These are phyloP conservation scores for Pichia heedii DNA, from an alignment of 805 yeast species.

Conservation along the genomic window DNA sequence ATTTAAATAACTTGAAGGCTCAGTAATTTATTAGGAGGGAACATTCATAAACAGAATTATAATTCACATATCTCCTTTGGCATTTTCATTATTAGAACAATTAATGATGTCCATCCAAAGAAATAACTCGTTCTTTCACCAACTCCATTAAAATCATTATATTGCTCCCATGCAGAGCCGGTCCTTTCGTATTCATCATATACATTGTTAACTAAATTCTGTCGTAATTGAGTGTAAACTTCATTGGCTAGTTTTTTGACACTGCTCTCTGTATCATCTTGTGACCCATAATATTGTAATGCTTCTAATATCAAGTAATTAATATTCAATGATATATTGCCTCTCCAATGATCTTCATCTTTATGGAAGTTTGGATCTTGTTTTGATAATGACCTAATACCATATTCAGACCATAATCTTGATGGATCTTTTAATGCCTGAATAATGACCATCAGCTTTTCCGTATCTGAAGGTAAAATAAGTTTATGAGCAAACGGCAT, in stretches of 20 bases:
- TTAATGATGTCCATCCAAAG: constrained; percentile 88
- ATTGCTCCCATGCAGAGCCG: constrained; percentile 88
- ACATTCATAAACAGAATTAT: background rate
- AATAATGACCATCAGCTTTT: constrained; percentile 43
- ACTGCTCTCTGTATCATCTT: constrained; percentile 24
- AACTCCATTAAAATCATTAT: constrained; percentile 65
- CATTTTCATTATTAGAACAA: constrained; percentile 75
- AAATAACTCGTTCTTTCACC: constrained; percentile 83
- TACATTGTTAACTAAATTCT: constrained; percentile 60
- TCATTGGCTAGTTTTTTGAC: constrained; percentile 33
- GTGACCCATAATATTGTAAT: constrained; percentile 43
- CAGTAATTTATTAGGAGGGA: too few species aligned
- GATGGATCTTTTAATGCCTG: constrained; percentile 57
- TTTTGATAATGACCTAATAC: constrained; percentile 74
- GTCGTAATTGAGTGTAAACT: constrained; percentile 52
- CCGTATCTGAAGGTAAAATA: constrained; percentile 36
- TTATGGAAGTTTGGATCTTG: constrained; percentile 56
- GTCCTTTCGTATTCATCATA: constrained; percentile 60
- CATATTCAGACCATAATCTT: constrained; percentile 68
- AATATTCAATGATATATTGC: constrained; percentile 88
- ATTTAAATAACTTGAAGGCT: background rate
- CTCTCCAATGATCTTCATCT: constrained; percentile 93
- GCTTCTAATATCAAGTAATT: constrained; percentile 76
- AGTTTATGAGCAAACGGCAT: constrained; percentile 77
- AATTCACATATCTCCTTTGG: constrained; percentile 34